A percentile compares a stretch with the other conserved stretches of the same genome.
These are phyloP conservation scores for Canariomyces notabilis DNA, from an alignment of 2,329 filamentous ascomycete genomes.

Conservation along the genomic window DNA sequence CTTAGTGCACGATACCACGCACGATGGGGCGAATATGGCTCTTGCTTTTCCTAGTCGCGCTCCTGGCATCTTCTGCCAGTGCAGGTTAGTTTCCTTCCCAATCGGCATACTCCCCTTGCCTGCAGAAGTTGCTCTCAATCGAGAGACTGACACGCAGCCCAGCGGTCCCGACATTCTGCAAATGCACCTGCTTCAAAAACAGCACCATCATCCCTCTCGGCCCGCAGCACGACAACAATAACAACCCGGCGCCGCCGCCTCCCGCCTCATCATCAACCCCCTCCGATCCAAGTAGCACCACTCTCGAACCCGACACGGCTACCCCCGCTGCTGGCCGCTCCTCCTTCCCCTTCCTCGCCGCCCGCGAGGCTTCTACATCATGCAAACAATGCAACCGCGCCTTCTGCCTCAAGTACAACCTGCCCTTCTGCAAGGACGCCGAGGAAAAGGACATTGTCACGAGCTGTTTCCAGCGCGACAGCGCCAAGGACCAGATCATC, in stretches of 20 bases:
- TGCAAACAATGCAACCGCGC: slow-evolving; percentile 61
- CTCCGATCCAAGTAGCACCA: slow-evolving; percentile 14
- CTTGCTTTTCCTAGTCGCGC: slow-evolving; percentile 11
- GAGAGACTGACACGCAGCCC: slow-evolving; percentile 3
- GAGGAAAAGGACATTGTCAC: slow-evolving; percentile 58
- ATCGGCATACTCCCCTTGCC: neutral
- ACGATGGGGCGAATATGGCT: slow-evolving; percentile 23
- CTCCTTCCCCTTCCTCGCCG: slow-evolving; percentile 11
- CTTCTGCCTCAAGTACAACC: slow-evolving; percentile 56
- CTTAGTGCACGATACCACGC: neutral
- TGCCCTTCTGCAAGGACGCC: slow-evolving; percentile 59
- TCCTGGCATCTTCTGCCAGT: slow-evolving; percentile 16
- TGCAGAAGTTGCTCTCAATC: neutral
- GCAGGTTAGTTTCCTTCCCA: slow-evolving; percentile 20
- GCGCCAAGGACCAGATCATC: slow-evolving; percentile 61
- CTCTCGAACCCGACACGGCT: slow-evolving; percentile 11
- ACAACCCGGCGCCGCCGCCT: slow-evolving; percentile 27
- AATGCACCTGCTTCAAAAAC: slow-evolving; percentile 66
- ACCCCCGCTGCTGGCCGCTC: slow-evolving; percentile 12
- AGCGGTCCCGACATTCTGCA: slow-evolving; percentile 63
- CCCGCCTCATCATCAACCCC: slow-evolving; percentile 20
- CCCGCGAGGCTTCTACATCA: slow-evolving; percentile 39
- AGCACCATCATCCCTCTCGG: slow-evolving; percentile 61
- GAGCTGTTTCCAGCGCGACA: slow-evolving; percentile 62
- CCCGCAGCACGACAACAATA: slow-evolving; percentile 33